Percentiles rank a stretch among this genome's conserved stretches.
Evolutionary conservation across 2,329 filamentous ascomycete genomes (phyloP).

Genomic region (Verticillium dahliae): DNA sequence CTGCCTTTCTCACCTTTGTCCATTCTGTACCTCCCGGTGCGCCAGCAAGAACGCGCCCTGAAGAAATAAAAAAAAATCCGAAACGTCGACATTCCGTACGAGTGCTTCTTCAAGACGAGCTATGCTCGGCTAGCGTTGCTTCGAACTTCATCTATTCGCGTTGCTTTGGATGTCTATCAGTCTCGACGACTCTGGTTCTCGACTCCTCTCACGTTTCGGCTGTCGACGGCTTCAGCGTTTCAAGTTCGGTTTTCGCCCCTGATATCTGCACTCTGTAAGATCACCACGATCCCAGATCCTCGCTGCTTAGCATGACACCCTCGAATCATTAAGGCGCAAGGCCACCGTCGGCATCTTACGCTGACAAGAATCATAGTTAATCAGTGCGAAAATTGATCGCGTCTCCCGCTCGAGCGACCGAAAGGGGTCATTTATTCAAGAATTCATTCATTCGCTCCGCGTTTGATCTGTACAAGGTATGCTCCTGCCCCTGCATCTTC

Average conservation of each 20-base stretch:
- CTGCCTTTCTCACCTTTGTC: background rate
- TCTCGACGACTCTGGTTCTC: background rate
- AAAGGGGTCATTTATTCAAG: background rate
- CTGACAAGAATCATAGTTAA: background rate
- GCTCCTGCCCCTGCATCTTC: conserved; percentile 10
- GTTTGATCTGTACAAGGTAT: background rate
- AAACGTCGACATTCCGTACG: background rate
- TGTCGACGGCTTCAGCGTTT: background rate
- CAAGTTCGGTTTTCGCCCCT: background rate
- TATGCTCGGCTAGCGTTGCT: background rate
- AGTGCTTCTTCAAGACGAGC: background rate
- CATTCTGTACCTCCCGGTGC: background rate
- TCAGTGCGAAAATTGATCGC: background rate
- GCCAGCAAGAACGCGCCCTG: background rate
- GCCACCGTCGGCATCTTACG: background rate
- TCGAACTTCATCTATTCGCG: background rate
- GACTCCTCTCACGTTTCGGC: background rate
- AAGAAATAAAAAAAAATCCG: background rate
- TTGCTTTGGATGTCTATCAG: background rate
- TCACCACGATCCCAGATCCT: background rate
- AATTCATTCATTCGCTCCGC: background rate
- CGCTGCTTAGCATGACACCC: background rate
- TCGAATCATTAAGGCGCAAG: background rate
- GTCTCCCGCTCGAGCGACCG: background rate
- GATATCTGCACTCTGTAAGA: background rate